Percentiles rank a stretch among this genome's conserved stretches.
These are phyloP conservation scores for Zasmidium citrigriseum DNA, from an alignment of 2,329 filamentous ascomycete species.

Conservation along the genomic window DNA sequence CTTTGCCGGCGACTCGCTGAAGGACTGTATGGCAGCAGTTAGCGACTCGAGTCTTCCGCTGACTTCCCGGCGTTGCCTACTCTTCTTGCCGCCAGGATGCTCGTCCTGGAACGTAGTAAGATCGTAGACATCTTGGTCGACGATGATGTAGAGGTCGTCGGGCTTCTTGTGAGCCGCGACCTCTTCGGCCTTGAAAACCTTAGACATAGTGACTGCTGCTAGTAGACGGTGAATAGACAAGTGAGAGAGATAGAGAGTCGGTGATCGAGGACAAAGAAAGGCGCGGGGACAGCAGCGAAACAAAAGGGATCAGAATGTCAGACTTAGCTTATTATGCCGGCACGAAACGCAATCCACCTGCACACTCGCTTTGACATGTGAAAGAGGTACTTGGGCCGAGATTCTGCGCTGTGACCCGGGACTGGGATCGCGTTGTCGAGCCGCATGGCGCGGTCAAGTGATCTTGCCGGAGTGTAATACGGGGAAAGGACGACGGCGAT, in stretches of 20 bases:
- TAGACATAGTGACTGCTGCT: constrained; percentile 68
- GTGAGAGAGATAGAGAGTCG: background rate
- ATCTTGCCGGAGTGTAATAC: background rate
- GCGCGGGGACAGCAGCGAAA: constrained; percentile 1
- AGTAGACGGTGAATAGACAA: background rate
- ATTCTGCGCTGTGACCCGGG: background rate
- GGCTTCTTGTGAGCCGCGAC: constrained; percentile 90
- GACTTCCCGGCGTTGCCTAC: constrained; percentile 43
- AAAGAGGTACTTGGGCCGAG: background rate
- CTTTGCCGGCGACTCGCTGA: constrained; percentile 65
- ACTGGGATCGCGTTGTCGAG: background rate
- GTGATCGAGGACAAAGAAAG: background rate
- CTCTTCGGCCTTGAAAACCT: constrained; percentile 79
- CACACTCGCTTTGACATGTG: background rate
- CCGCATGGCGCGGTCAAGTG: background rate
- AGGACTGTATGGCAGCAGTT: constrained; percentile 51
- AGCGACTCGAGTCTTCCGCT: background rate
- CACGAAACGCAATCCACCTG: background rate
- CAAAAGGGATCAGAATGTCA: background rate
- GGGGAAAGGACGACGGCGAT: background rate
- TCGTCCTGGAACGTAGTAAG: constrained; percentile 67
- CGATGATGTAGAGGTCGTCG: constrained; percentile 81
- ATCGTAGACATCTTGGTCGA: constrained; percentile 96
- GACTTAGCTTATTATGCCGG: background rate
- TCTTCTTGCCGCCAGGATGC: constrained; percentile 71